Evolutionary conservation across 305 asterid species (phyloP).

Genomic region (Salvia sclarea): DNA sequence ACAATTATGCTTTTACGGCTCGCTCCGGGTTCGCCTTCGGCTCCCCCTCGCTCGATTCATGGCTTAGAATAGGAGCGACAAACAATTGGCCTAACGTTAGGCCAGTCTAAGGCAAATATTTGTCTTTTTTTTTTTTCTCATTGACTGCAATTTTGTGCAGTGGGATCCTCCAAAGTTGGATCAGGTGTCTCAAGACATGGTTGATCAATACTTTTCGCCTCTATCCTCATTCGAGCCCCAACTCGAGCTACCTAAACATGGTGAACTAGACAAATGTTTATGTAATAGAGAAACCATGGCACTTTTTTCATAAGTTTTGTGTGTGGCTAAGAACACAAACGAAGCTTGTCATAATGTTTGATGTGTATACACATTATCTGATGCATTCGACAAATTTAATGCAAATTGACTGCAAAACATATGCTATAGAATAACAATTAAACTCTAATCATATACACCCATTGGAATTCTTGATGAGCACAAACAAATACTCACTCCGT

Average conservation of each 20-base stretch:
- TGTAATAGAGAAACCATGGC: not conserved
- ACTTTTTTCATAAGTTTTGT: too few species aligned
- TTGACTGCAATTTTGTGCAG: conserved; percentile 42
- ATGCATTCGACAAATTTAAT: not conserved
- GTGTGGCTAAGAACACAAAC: too few species aligned
- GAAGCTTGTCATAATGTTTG: not conserved
- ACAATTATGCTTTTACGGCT: too few species aligned
- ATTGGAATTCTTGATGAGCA: too few species aligned
- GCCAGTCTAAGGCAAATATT: too few species aligned
- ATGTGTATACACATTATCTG: not conserved
- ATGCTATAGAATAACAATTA: too few species aligned
- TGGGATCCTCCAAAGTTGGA: conserved; percentile 91
- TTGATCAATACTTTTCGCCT: conserved; percentile 69
- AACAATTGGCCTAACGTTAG: too few species aligned
- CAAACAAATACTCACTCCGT: too few species aligned
- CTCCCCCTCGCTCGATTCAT: too few species aligned
- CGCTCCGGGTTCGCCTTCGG: too few species aligned
- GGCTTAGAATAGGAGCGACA: too few species aligned
- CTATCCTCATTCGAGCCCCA: conserved; percentile 59
- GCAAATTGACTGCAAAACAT: not conserved
- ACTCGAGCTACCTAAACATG: conserved; percentile 54
- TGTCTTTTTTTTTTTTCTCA: not conserved
- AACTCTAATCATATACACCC: too few species aligned
- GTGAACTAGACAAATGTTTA: not conserved
- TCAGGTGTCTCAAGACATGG: conserved; percentile 77